phyloP scores from a whole-genome alignment of 2,329 filamentous ascomycete species.

The Tolypocladium album region DNA sequence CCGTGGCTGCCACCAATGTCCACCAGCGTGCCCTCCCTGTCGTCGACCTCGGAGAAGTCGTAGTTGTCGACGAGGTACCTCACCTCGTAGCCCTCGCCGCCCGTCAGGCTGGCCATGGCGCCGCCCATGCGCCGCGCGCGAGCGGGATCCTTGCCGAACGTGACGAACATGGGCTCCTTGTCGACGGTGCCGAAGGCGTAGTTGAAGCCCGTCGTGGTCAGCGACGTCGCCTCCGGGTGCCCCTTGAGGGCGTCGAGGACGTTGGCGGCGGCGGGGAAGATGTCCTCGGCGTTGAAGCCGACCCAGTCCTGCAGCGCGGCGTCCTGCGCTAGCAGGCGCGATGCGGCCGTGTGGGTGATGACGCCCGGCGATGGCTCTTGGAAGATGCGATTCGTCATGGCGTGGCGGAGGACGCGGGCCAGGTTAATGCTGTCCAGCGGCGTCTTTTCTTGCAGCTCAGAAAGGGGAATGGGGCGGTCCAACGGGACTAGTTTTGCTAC shows the following conservation, averaged over 20 bases:
- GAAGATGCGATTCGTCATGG: constrained; percentile 48
- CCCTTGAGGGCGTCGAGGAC: constrained; percentile 32
- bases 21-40: constrained; percentile 36
- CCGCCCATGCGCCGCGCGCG: constrained; percentile 40
- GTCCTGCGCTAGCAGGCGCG: constrained; percentile 38
- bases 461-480: constrained; percentile 30
- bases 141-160: constrained; percentile 35
- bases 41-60: constrained; percentile 38
- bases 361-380: constrained; percentile 35
- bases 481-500: constrained; percentile 41
- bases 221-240: constrained; percentile 36
- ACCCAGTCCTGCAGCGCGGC: constrained; percentile 39
- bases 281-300: constrained; percentile 42
- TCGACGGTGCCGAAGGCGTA: constrained; percentile 38
- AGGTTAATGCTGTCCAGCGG: constrained; percentile 37
- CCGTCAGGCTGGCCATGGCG: constrained; percentile 44
- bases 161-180: constrained; percentile 42
- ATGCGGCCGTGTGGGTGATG: constrained; percentile 45
- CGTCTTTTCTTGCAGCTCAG: constrained; percentile 33
- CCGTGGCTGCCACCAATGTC: constrained; percentile 50
- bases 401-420: constrained; percentile 40
- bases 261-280: constrained; percentile 36
- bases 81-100: constrained; percentile 45
- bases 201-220: constrained; percentile 39
- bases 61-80: constrained; percentile 41